Percentiles rank a stretch among this genome's conserved stretches.
These are phyloP conservation scores for Crithidia acanthocephali DNA, from an alignment of 208 protist species.

Conservation along the genomic window DNA sequence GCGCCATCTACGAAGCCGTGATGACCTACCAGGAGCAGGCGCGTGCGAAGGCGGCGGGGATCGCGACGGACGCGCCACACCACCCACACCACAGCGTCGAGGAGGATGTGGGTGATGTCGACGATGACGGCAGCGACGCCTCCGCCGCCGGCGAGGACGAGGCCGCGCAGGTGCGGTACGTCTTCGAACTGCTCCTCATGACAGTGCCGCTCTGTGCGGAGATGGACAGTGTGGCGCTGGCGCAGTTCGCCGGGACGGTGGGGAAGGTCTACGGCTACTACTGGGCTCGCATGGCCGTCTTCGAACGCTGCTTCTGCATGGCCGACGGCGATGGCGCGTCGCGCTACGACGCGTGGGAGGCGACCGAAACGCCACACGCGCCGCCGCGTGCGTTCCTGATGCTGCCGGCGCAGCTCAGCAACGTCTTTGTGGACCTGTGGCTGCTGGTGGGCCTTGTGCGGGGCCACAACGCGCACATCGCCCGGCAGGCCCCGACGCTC, in stretches of 20 bases:
- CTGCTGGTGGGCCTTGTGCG: constrained; percentile 18
- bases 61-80: too few species aligned
- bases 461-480: background rate
- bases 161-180: background rate
- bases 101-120: too few species aligned
- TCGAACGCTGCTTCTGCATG: constrained; percentile 24
- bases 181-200: constrained; percentile 12
- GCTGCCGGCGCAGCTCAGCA: constrained; percentile 22
- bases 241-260: constrained; percentile 5
- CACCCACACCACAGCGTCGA: too few species aligned
- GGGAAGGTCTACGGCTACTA: constrained; percentile 23
- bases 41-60: background rate
- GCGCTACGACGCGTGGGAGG: background rate
- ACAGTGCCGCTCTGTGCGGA: background rate
- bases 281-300: constrained; percentile 32
- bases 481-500: constrained; percentile 8
- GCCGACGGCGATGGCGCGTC: background rate
- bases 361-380: constrained; percentile 1
- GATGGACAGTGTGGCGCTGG: background rate
- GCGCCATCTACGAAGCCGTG: constrained; percentile 1
- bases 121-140: background rate
- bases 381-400: constrained; percentile 27
- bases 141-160: background rate
- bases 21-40: background rate
- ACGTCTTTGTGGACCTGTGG: constrained; percentile 19